phyloP scores from a whole-genome alignment of 73 alveolate genomes.

The Effrenium voratum region DNA sequence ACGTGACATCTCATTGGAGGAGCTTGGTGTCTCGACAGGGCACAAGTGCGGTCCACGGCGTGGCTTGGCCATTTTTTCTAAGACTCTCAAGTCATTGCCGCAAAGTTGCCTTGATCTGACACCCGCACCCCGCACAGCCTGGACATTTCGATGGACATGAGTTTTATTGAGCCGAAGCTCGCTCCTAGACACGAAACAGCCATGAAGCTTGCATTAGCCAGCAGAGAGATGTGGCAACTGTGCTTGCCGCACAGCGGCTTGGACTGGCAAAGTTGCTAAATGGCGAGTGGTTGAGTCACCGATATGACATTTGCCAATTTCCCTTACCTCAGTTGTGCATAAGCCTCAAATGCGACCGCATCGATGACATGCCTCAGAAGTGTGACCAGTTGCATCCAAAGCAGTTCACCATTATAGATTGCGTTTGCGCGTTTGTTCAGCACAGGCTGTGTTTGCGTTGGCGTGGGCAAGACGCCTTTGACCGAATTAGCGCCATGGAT shows the following conservation, averaged over 20 bases:
- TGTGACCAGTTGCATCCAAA: not conserved
- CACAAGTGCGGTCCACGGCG: not conserved
- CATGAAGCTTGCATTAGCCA: not conserved
- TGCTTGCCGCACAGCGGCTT: too few species aligned
- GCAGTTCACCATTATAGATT: not conserved
- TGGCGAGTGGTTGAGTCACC: too few species aligned
- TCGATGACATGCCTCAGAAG: not conserved
- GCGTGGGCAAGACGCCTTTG: not conserved
- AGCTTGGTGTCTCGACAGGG: too few species aligned
- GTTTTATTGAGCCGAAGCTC: not conserved
- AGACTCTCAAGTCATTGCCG: not conserved
- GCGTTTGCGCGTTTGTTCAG: not conserved
- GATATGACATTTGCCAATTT: too few species aligned
- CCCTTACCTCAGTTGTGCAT: not conserved
- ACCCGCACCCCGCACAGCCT: too few species aligned
- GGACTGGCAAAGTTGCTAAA: too few species aligned
- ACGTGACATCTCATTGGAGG: too few species aligned
- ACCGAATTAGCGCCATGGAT: conserved; percentile 10
- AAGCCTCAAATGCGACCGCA: not conserved
- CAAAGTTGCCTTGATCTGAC: not conserved
- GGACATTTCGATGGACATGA: not conserved
- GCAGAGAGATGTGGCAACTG: not conserved
- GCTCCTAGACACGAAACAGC: not conserved
- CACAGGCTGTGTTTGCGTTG: not conserved
- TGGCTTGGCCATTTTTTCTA: not conserved